Evolutionary conservation across 106 monocot genomes (phyloP).

Genomic region (Acorus gramineus): DNA sequence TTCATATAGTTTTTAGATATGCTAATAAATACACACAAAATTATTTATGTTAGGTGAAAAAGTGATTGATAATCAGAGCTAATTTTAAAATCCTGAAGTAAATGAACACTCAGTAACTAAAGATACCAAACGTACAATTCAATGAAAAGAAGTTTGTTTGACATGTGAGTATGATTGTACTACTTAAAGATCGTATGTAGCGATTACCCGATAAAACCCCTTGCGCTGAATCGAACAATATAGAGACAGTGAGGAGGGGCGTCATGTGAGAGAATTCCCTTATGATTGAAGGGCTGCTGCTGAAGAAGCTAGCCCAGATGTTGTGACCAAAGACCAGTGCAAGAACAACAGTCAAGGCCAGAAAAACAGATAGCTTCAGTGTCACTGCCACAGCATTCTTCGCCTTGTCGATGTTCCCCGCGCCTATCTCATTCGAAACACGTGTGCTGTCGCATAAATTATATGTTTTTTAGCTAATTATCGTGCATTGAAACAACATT

Average conservation of each 20-base stretch:
- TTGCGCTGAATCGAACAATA: constrained; percentile 70
- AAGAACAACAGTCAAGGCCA: constrained; percentile 28
- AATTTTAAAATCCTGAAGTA: too few relatives aligned
- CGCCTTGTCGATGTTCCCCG: constrained; percentile 47
- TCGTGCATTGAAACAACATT: too few relatives aligned
- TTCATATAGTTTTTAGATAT: too few relatives aligned
- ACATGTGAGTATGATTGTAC: too few relatives aligned
- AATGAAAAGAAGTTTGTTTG: too few relatives aligned
- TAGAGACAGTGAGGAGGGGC: constrained; percentile 43
- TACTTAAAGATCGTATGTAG: too few relatives aligned
- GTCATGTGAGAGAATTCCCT: constrained; percentile 48
- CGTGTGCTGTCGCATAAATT: constrained; percentile 38
- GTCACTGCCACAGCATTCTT: constrained; percentile 57
- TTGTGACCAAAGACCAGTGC: constrained; percentile 30
- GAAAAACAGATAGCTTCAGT: constrained; percentile 48
- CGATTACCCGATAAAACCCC: constrained; percentile 66
- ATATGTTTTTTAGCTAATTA: too few relatives aligned
- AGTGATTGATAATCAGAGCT: too few relatives aligned
- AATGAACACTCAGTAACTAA: too few relatives aligned
- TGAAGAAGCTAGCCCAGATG: constrained; percentile 60
- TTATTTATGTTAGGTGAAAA: too few relatives aligned
- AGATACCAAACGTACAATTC: too few relatives aligned
- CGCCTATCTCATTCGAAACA: constrained; percentile 76
- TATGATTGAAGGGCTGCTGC: constrained; percentile 35
- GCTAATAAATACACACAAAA: too few relatives aligned